These are phyloP conservation scores for Ophiostoma himal-ulmi DNA, from an alignment of 2,329 filamentous ascomycete species.

Conservation along the genomic window DNA sequence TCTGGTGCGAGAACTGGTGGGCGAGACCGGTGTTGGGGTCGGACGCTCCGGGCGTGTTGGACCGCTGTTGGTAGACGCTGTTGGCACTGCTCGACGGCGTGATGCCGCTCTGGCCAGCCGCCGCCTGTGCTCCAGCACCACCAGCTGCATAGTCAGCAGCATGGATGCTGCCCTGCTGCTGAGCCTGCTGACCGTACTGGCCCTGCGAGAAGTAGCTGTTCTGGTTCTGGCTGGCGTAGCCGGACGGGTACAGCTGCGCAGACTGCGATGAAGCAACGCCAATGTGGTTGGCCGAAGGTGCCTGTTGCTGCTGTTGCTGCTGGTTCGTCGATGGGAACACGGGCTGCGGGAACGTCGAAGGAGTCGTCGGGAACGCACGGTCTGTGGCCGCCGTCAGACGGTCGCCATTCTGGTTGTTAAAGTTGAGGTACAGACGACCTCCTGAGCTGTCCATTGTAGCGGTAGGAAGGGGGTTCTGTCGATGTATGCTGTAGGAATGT, in stretches of 20 bases:
- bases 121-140: background rate
- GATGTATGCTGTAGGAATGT: background rate
- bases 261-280: constrained; percentile 41
- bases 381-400: constrained; percentile 53
- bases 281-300: constrained; percentile 30
- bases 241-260: background rate
- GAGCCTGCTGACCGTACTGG: constrained; percentile 26
- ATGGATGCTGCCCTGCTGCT: constrained; percentile 31
- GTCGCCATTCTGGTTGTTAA: constrained; percentile 56
- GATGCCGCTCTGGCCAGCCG: background rate
- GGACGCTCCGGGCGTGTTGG: constrained; percentile 51
- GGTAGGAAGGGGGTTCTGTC: constrained; percentile 5
- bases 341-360: constrained; percentile 92
- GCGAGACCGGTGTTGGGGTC: constrained; percentile 87
- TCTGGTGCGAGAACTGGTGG: constrained; percentile 96
- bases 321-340: constrained; percentile 51
- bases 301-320: constrained; percentile 26
- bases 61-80: constrained; percentile 45
- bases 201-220: constrained; percentile 56
- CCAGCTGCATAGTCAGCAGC: constrained; percentile 5
- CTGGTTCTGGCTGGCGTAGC: constrained; percentile 3
- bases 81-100: constrained; percentile 22
- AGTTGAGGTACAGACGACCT: constrained; percentile 61
- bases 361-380: constrained; percentile 72
- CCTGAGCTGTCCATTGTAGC: constrained; percentile 51